Base-by-base conservation (phyloP, 805 yeast species). In the Yamadazyma nakazawae region DNA sequence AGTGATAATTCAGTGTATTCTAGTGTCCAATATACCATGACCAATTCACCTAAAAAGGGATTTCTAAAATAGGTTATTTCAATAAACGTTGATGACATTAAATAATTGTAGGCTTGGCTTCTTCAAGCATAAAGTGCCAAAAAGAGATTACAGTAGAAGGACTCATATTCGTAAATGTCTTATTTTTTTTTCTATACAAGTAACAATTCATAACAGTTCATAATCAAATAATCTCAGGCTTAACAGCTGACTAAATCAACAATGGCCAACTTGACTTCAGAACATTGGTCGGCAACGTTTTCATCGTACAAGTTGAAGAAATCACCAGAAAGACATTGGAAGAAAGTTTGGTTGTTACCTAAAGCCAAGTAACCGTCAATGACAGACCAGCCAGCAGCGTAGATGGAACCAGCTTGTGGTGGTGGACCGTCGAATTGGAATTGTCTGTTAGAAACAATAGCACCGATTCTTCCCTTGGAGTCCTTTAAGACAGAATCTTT, bases 381-480 rank as follows among this genome's bases (percentile, higher is more conserved):
- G 61, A 80, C 67, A 43, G 80, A 70, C 84, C 83, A 79, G 48
- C 84, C 84, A 37, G 76, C 78, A 50, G 85, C 82, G 59, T 74
- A 78, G 59, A 81, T 75, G 51, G 85, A 74, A 64, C 85, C 86
- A 30, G 84, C 87, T 74, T 84, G 91, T 60, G 89, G 89, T 68
- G 86, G 84, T 48, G 87, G 87, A 61, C 87, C 86, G 61, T 82
- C 86, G 61, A 81, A 82, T 67, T 82, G 87, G 78, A 82, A 81
- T 70, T 84, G 91, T 70, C 84, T 76, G 82, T 84, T 85, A 45
- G 90, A 82, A 57, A 85, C 92, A 67, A 85, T 83, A 42, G 89
- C 79, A 56, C 91, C 91, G 54, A 85, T 68, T 77, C 92, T 81
- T 40, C 85, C 85, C 51, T 70, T 54, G 31, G 75, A 61, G 59